phyloP scores from a whole-genome alignment of 805 yeast species.

The Lachancea cidri region DNA sequence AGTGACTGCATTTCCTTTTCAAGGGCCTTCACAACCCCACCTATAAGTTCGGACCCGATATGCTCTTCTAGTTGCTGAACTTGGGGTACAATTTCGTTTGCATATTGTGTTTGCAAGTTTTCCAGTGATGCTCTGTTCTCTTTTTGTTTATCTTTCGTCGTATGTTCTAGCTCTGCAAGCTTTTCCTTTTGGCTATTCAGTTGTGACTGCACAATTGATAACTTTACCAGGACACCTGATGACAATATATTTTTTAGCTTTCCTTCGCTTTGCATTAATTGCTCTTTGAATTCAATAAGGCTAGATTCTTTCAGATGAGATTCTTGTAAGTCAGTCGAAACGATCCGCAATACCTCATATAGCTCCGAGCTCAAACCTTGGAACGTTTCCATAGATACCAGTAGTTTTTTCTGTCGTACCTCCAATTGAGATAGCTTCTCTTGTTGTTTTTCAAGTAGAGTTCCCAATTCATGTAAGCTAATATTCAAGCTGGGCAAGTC shows the following conservation, averaged over 20 bases:
- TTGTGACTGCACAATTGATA: constrained; percentile 37
- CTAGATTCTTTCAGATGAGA: constrained; percentile 35
- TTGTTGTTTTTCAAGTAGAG: constrained; percentile 40
- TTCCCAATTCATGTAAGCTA: constrained; percentile 48
- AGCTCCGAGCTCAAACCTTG: constrained; percentile 32
- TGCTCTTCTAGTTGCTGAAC: constrained; percentile 43
- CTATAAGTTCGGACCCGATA: constrained; percentile 34
- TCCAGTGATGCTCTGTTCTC: constrained; percentile 43
- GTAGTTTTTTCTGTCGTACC: constrained; percentile 43
- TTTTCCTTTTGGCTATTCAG: constrained; percentile 45
- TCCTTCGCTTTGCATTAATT: constrained; percentile 38
- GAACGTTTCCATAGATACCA: constrained; percentile 54
- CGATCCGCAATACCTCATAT: constrained; percentile 32
- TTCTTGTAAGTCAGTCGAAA: constrained; percentile 43
- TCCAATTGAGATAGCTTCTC: constrained; percentile 40
- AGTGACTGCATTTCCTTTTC: constrained; percentile 31
- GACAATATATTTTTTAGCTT: constrained; percentile 35
- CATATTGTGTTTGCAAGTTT: constrained; percentile 42
- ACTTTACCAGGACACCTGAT: constrained; percentile 40
- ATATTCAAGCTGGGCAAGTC: constrained; percentile 51
- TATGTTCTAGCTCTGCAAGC: constrained; percentile 43
- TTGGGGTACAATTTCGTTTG: constrained; percentile 45
- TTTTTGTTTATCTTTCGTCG: constrained; percentile 40
- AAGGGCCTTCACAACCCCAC: constrained; percentile 37
- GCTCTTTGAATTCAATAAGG: constrained; percentile 49